Evolutionary conservation across 2,329 filamentous ascomycete genomes (phyloP).

Genomic region (Paraphoma sp.): DNA sequence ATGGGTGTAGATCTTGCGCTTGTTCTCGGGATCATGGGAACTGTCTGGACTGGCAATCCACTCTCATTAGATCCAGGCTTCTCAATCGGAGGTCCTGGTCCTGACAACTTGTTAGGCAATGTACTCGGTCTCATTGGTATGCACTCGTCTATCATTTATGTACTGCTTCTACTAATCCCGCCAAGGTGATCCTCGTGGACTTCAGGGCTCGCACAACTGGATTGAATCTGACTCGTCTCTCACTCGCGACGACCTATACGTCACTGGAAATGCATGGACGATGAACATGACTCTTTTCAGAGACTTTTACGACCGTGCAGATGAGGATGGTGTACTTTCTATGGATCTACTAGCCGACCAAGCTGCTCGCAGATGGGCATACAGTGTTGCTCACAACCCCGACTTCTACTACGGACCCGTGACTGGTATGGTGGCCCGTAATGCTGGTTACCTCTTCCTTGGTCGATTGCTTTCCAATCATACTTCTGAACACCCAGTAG

Average conservation of each 20-base stretch:
- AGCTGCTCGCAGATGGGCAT: conserved; percentile 51
- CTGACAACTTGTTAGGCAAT: conserved; percentile 51
- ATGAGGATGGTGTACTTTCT: conserved; percentile 19
- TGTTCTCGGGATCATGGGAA: conserved; percentile 52
- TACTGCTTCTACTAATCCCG: conserved; percentile 36
- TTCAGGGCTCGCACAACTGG: conserved; percentile 55
- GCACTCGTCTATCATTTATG: conserved; percentile 38
- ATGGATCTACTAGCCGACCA: conserved; percentile 31
- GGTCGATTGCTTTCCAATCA: conserved; percentile 43
- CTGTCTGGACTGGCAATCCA: conserved; percentile 58
- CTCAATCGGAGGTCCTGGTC: conserved; percentile 56
- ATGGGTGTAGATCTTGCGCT: conserved; percentile 56
- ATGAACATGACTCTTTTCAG: conserved; percentile 55
- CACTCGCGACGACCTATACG: conserved; percentile 53
- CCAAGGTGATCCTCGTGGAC: conserved; percentile 50
- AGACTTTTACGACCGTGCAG: conserved; percentile 49
- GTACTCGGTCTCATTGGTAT: conserved; percentile 51
- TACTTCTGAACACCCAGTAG: conserved; percentile 17
- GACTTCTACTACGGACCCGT: conserved; percentile 63
- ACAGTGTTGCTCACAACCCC: conserved; percentile 59
- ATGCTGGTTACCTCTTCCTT: conserved; percentile 49
- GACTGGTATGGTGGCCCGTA: conserved; percentile 57
- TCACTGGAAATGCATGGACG: conserved; percentile 45
- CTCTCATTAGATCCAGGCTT: conserved; percentile 58
- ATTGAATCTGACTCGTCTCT: conserved; percentile 51